Evolutionary conservation across 2,329 filamentous ascomycete genomes (phyloP), one percentile per base, ranked within the genome.

Genomic region (Trichoderma sp.): DNA sequence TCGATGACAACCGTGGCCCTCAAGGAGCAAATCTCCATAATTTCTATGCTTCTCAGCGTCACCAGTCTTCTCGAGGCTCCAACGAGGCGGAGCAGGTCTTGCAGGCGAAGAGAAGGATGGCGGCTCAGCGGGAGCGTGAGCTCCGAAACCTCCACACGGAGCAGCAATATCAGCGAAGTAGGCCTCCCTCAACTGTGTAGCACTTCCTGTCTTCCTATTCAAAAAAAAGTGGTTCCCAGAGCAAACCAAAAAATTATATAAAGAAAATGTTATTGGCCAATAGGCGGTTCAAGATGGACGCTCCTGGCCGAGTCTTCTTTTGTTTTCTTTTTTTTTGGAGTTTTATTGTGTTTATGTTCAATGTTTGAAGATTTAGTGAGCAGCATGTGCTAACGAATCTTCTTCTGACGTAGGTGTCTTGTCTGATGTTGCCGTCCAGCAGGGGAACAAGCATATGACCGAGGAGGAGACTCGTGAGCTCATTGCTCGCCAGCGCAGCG

Each of bases 81-180:
- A 90, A 87, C 86, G 96, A 98, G 85, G 93, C 94, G 81, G 96
- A 98, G 85, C 94, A 97, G 85, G 93, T 97, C 89, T 93, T 97
- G 87, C 96, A 98, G 89, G 94, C 94, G 77, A 98, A 98, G 88
- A 93, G 96, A 85, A 92, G 95, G 86, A 96, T 98, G 93, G 96
- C 96, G 78, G 96, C 96, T 81, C 96, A 98, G 85, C 93, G 96
- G 83, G 96, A 99, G 87, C 92, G 95, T 83, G 96, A 99, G 86
- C 91, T 99, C 82, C 93, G 96, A 83, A 99, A 98, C 84, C 97
- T 98, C 85, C 96, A 99, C 85, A 96, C 97, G 85, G 96, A 99
- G 89, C 96, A 99, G 89, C 96, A 99, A 89, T 98, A 97, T 85
- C 97, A 98, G 87, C 91, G 95, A 93, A 97, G 96, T 98, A 93